A percentile compares a stretch with the other conserved stretches of the same genome.
Conservation (phyloP, 257 asterid species). For the Buddleja alternifolia region DNA sequence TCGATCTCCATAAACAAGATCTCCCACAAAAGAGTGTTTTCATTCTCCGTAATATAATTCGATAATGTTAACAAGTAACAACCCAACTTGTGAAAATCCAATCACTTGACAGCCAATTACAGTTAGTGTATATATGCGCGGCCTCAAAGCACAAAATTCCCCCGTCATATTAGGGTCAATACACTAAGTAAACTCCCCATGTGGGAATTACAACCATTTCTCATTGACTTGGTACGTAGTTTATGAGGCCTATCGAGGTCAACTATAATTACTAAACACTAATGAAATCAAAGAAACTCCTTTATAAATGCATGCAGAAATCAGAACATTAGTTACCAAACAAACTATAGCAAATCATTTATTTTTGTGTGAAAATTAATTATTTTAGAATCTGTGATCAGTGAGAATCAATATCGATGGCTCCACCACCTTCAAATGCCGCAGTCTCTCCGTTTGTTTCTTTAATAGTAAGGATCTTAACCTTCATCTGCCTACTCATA, state of each 20-base stretch:
- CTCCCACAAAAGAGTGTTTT: too few species aligned
- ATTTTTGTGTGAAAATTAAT: not conserved
- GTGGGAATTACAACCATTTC: not conserved
- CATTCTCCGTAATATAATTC: too few species aligned
- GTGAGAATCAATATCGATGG: constrained; percentile 25
- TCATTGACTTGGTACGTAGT: not conserved
- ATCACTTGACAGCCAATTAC: constrained; percentile 5
- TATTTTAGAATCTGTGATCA: not conserved
- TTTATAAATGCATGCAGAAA: not conserved
- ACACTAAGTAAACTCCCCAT: not conserved
- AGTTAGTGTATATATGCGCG: not conserved
- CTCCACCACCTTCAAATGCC: constrained; percentile 37
- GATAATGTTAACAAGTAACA: not conserved
- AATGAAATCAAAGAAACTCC: too few species aligned
- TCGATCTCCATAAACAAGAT: too few species aligned
- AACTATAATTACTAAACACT: not conserved
- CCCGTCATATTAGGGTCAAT: constrained; percentile 19
- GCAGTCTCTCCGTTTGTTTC: constrained; percentile 37
- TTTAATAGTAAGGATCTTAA: constrained; percentile 42
- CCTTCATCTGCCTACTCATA: constrained; percentile 41
- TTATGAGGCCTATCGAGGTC: constrained; percentile 5
- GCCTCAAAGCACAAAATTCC: not conserved
- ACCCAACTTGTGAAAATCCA: not conserved
- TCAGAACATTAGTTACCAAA: not conserved
- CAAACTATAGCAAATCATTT: not conserved